These are phyloP conservation scores for Cryptococcus sp. DNA, from an alignment of 1,284 basidiomycete species.

Conservation along the genomic window DNA sequence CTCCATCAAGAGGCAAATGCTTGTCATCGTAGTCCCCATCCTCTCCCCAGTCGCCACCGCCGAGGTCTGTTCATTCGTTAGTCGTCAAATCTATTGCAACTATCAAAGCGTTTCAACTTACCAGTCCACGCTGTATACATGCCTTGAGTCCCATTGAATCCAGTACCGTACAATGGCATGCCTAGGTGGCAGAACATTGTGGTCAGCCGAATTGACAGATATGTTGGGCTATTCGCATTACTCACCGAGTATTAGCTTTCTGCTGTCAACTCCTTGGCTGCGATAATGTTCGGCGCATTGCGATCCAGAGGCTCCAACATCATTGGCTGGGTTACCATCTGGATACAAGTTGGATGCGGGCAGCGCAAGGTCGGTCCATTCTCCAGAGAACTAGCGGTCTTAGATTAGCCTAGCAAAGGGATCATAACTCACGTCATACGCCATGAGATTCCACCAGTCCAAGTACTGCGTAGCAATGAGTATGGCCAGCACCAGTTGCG, in stretches of 20 bases:
- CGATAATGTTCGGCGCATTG: slow-evolving; percentile 61
- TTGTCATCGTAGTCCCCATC: slow-evolving; percentile 60
- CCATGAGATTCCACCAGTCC: slow-evolving; percentile 85
- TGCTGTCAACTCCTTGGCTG: slow-evolving; percentile 63
- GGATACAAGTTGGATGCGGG: slow-evolving; percentile 76
- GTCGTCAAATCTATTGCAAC: neutral
- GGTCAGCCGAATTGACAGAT: too few relatives aligned
- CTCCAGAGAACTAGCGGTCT: slow-evolving; percentile 22
- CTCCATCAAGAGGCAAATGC: slow-evolving; percentile 64
- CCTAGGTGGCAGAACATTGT: slow-evolving; percentile 55
- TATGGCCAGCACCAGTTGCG: too few relatives aligned
- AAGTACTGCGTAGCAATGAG: slow-evolving; percentile 55
- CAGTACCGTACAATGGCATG: slow-evolving; percentile 76
- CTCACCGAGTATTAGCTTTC: slow-evolving; percentile 59
- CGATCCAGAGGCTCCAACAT: slow-evolving; percentile 63
- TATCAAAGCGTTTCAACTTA: neutral
- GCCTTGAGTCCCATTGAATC: slow-evolving; percentile 72
- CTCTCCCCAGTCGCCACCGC: neutral
- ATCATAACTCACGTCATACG: slow-evolving; percentile 59
- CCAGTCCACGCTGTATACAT: slow-evolving; percentile 62
- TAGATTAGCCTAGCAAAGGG: neutral
- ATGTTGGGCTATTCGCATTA: too few relatives aligned
- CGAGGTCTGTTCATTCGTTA: slow-evolving; percentile 56
- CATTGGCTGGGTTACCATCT: slow-evolving; percentile 42
- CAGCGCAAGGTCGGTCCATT: slow-evolving; percentile 56